Evolutionary conservation across 2,329 filamentous ascomycete species (phyloP).

Genomic region (Diaporthe sp.): DNA sequence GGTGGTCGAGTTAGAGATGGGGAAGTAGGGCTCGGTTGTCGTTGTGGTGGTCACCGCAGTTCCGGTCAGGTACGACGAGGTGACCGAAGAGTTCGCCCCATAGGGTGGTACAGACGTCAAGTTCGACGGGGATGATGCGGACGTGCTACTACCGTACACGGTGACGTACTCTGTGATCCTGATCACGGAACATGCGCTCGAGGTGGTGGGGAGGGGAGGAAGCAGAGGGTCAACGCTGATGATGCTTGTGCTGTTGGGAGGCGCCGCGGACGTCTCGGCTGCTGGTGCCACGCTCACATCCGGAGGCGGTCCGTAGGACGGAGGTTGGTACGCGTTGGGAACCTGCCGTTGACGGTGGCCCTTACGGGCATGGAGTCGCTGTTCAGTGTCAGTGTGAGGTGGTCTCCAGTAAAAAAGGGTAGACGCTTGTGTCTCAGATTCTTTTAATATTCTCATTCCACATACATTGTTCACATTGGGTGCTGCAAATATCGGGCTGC

Average conservation of each 20-base stretch:
- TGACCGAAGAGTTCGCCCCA: slow-evolving; percentile 1
- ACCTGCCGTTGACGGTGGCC: slow-evolving; percentile 13
- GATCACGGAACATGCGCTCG: slow-evolving; percentile 14
- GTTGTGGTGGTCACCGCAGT: neutral
- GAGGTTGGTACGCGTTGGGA: neutral
- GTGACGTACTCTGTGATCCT: slow-evolving; percentile 24
- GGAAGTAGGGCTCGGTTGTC: neutral
- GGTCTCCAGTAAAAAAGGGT: neutral
- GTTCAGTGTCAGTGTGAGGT: neutral
- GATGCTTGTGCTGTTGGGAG: slow-evolving; percentile 5
- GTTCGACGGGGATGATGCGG: slow-evolving; percentile 2
- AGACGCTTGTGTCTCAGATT: neutral
- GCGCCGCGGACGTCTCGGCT: neutral
- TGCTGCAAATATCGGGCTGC: slow-evolving; percentile 18
- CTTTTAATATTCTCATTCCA: neutral
- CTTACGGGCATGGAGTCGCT: slow-evolving; percentile 1
- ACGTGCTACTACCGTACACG: neutral
- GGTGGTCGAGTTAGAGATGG: slow-evolving; percentile 18
- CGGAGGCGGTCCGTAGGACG: neutral
- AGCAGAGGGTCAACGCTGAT: neutral
- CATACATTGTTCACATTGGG: slow-evolving; percentile 18
- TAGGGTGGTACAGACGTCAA: neutral
- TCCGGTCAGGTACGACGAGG: neutral
- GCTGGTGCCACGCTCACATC: neutral
- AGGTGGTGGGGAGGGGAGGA: neutral